Evolutionary conservation across 768 basidiomycete species (phyloP), one percentile per base, ranked within the genome.

Genomic region (Dioszegia hungarica): DNA sequence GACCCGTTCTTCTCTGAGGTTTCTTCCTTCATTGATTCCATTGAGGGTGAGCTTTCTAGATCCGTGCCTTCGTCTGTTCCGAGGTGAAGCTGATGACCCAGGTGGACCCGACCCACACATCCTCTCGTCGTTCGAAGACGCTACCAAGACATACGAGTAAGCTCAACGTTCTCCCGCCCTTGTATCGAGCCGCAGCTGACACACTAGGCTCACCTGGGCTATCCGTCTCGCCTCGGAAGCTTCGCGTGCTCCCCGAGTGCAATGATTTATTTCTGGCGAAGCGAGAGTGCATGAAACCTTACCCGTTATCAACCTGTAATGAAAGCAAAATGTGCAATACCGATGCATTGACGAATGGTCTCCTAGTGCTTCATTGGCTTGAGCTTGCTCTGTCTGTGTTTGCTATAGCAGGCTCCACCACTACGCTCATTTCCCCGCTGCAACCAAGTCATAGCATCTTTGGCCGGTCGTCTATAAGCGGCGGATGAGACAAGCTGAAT

Each of bases 11-110:
- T 93, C 82, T 91, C 90, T 22, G 92, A 94, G 79, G 79, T 86
- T 39, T 91, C 89, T 37, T 88, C 89, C 77, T 83, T 90, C 74
- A 88, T 94, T 61, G 90, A 93, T 75, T 80, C 86, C 61, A 85
- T 92, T 52, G 89, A 90, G 77, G 87, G 88, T 72, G 49, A 51
- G 49, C 28, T 38, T 11, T 27, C 31, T 33, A 33, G 14, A 33
- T n/a, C n/a, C 37, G 4, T 20, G 17, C 20, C 14, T 20, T 11
- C 25, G 19, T 8, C 12, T 11, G 12, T 3, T 20, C 31, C 3
- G 29, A 36, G 20, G n/a, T 9, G 9, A 9, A 27, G 49, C 49
- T 51, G 36, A 51, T 28, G n/a, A 17, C 11, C 22, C 15, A 51
- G 54, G 54, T 44, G 86, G 90, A 61, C 83, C 88, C 2, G 88